Percentiles rank a stretch among this genome's conserved stretches.
These are phyloP conservation scores for Tetracladium maxilliforme DNA, from an alignment of 2,329 filamentous ascomycete species.

Conservation along the genomic window DNA sequence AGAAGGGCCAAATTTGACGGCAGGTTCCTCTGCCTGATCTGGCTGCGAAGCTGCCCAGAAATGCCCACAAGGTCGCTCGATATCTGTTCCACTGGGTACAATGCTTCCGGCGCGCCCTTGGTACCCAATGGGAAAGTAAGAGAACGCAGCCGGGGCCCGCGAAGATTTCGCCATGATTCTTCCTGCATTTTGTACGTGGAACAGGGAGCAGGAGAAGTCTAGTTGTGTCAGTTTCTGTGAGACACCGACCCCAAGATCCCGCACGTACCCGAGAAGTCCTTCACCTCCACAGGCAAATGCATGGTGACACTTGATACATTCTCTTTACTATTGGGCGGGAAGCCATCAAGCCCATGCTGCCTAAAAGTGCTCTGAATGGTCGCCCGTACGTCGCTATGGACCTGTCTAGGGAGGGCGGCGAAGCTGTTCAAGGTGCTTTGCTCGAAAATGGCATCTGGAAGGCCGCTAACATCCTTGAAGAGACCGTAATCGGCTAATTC, in stretches of 20 bases:
- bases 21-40: too few relatives aligned
- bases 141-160: constrained; percentile 26
- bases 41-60: constrained; percentile 12
- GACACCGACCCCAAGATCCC: neutral
- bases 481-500: constrained; percentile 18
- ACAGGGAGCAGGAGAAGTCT: constrained; percentile 38
- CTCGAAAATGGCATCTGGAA: constrained; percentile 12
- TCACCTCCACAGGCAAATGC: constrained; percentile 38
- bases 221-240: constrained; percentile 5
- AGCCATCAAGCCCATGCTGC: constrained; percentile 8
- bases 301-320: constrained; percentile 24
- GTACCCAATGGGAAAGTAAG: constrained; percentile 35
- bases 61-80: constrained; percentile 30
- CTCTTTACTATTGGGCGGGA: constrained; percentile 10
- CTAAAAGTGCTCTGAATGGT: constrained; percentile 20
- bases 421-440: constrained; percentile 30
- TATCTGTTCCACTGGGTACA: constrained; percentile 28
- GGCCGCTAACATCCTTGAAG: constrained; percentile 11
- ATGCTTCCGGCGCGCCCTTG: constrained; percentile 38
- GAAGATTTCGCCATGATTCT: constrained; percentile 21
- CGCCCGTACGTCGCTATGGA: constrained; percentile 22
- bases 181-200: constrained; percentile 35
- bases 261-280: constrained; percentile 28
- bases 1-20: constrained; percentile 6
- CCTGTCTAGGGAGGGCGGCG: constrained; percentile 24